phyloP scores from a whole-genome alignment of 352 stramenopile species.

The Pythium grandisporangium region DNA sequence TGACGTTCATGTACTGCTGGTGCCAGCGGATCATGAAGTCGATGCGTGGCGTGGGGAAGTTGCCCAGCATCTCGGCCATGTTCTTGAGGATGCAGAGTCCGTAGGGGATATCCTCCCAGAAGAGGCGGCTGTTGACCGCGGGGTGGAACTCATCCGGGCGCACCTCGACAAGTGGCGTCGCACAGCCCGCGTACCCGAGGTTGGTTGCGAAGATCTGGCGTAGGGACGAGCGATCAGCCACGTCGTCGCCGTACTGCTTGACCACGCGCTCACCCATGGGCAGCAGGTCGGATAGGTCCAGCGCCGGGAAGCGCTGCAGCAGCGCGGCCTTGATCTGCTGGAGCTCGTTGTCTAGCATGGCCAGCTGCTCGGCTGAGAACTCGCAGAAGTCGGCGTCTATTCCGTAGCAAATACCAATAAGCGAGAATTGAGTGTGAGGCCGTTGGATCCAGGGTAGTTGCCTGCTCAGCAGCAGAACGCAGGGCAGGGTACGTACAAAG shows the following conservation, averaged over 20 bases:
- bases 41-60: constrained; percentile 89
- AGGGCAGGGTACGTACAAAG: constrained; percentile 52
- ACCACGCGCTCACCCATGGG: constrained; percentile 87
- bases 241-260: constrained; percentile 89
- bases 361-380: constrained; percentile 87
- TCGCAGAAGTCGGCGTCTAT: constrained; percentile 89
- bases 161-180: constrained; percentile 82
- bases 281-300: constrained; percentile 87
- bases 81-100: constrained; percentile 91
- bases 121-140: constrained; percentile 79
- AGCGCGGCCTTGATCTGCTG: constrained; percentile 89
- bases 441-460: neutral
- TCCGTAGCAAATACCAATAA: neutral
- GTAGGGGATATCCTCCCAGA: constrained; percentile 92
- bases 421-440: no score
- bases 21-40: constrained; percentile 93
- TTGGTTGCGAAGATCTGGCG: constrained; percentile 89
- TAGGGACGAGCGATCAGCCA: constrained; percentile 80
- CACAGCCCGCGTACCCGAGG: constrained; percentile 84
- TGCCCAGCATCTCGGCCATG: constrained; percentile 89
- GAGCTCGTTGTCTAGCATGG: constrained; percentile 91
- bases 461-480: neutral
- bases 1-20: constrained; percentile 86
- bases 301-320: constrained; percentile 83
- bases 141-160: constrained; percentile 66